phyloP scores from a whole-genome alignment of 2,329 filamentous ascomycete genomes.

The Metarhizium album region DNA sequence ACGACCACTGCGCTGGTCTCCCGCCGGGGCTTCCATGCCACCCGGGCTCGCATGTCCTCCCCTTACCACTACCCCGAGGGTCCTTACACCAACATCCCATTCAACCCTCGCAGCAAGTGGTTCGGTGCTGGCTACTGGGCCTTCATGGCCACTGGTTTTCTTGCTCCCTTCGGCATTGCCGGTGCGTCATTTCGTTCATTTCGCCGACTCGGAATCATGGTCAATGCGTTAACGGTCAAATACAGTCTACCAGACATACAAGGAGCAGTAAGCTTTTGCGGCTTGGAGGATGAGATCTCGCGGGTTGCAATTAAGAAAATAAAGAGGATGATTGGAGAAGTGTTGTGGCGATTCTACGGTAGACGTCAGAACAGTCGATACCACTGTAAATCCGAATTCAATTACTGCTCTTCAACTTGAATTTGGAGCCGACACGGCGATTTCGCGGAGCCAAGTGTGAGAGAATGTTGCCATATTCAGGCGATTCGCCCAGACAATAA shows the following conservation, averaged over 20 bases:
- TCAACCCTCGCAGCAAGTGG: constrained; percentile 85
- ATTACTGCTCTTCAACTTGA: constrained; percentile 6
- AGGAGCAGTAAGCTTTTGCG: constrained; percentile 24
- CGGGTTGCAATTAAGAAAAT: constrained; percentile 11
- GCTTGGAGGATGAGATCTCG: constrained; percentile 7
- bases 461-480: not conserved
- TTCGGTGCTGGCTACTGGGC: constrained; percentile 77
- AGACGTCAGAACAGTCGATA: constrained; percentile 20
- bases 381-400: constrained; percentile 13
- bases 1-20: constrained; percentile 59
- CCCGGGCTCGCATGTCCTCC: constrained; percentile 72
- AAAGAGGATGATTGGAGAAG: constrained; percentile 14
- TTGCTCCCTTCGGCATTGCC: constrained; percentile 52
- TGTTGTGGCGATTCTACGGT: constrained; percentile 20
- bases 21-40: constrained; percentile 91
- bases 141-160: constrained; percentile 50
- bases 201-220: not conserved
- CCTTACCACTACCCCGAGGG: constrained; percentile 99
- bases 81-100: constrained; percentile 87
- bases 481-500: not conserved
- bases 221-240: constrained; percentile 4
- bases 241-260: constrained; percentile 38
- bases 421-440: not conserved
- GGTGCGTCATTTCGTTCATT: constrained; percentile 36
- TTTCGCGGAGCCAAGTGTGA: not conserved